Base-by-base conservation (phyloP, 768 basidiomycete species). In the Leccinum imitatum region DNA sequence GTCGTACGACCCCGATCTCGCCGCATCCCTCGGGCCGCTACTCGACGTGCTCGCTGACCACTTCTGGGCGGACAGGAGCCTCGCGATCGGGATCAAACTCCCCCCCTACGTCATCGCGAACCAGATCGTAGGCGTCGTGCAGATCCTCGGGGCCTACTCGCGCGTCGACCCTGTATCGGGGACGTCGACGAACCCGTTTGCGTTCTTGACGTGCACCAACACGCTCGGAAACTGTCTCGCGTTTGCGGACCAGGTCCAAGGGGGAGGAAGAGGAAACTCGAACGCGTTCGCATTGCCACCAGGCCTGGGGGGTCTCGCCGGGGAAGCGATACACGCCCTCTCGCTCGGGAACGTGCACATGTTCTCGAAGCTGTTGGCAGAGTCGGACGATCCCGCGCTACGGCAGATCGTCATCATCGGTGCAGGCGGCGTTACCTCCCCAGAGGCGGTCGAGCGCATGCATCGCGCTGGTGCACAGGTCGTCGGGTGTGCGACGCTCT, bases 151-250 rank as follows among this genome's bases (percentile, higher is more conserved):
- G 39, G 65, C 67, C n/a, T 77, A 84, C 56, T 74, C 78, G 35
- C 63, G 55, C 10, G 15, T 47, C 15, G 60, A 66, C 50, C 19
- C 60, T 4, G 52, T 1, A 14, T 52, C 59, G 13, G 67, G 57
- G 14, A 57, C 57, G 47, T 64, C 68, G 17, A 54, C 65, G 39
- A 80, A 80, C 59, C 82, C 87, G 6, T 78, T 93, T 62, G 80
- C 89, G 11, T 94, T 91, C 74, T 68, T 93, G 66, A 89, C 89
- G 13, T 87, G 88, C 67, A 91, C 88, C 25, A 93, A 93, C 68
- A 93, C 91, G 3, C 79, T 94, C 17, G 91, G 91, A 25, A 85
- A 83, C 59, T 78, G 84, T 33, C 73, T 93, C 53, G 73, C 87
- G 37, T 89, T 89, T 65, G 65, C 78, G 1, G 84, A 87, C 21